Evolutionary conservation across 768 basidiomycete genomes (phyloP).

Genomic region (Coprinopsis marcescibilis): DNA sequence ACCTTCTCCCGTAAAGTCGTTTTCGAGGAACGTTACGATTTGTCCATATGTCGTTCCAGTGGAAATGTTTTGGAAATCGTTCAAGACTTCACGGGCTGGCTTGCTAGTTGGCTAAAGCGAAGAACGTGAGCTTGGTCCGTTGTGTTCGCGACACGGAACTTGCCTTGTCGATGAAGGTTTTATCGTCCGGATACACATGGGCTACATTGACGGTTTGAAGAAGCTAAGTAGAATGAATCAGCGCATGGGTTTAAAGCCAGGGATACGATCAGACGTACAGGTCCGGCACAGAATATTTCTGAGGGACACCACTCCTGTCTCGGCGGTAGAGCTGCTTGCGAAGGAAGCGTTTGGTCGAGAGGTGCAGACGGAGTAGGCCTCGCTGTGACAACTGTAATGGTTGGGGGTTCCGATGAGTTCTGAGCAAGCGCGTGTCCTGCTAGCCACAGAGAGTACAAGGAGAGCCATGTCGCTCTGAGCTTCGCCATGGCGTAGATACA

Average conservation of each 20-base stretch:
- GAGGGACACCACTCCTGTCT: slow-evolving; percentile 70
- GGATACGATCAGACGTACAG: slow-evolving; percentile 39
- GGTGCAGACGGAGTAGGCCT: slow-evolving; percentile 59
- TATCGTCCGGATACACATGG: slow-evolving; percentile 67
- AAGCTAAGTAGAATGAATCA: slow-evolving; percentile 37
- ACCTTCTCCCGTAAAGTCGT: slow-evolving; percentile 80
- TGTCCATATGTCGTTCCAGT: slow-evolving; percentile 52
- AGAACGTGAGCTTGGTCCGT: slow-evolving; percentile 1
- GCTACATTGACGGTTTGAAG: slow-evolving; percentile 86
- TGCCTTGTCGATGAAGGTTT: slow-evolving; percentile 81
- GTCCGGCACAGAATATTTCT: slow-evolving; percentile 76
- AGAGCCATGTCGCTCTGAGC: too few relatives aligned
- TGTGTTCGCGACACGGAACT: slow-evolving; percentile 3
- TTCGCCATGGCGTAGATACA: too few relatives aligned
- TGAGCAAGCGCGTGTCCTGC: slow-evolving; percentile 1
- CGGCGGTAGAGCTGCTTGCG: slow-evolving; percentile 60
- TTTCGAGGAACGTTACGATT: slow-evolving; percentile 64
- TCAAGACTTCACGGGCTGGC: slow-evolving; percentile 56
- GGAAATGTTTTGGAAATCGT: slow-evolving; percentile 56
- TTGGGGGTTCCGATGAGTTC: slow-evolving; percentile 13
- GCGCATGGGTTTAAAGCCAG: slow-evolving; percentile 9
- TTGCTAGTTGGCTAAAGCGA: slow-evolving; percentile 64
- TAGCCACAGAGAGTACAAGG: slow-evolving; percentile 3
- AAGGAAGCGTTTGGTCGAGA: slow-evolving; percentile 48
- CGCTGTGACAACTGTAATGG: slow-evolving; percentile 50